Conservation (phyloP, 441 rosid species). For the Kokia cookei region DNA sequence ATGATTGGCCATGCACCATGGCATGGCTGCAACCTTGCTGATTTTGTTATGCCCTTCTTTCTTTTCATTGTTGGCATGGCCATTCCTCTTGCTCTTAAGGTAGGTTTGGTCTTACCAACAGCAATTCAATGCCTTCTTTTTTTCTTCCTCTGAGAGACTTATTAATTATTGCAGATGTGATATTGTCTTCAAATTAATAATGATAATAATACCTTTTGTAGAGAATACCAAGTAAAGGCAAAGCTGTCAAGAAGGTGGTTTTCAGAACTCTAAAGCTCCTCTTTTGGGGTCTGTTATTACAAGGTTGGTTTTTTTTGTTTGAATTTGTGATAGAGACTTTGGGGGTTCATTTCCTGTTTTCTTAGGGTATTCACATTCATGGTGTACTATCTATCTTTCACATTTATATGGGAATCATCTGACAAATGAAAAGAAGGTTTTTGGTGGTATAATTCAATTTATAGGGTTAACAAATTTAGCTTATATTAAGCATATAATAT, state of each 20-base stretch:
- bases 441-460: no score
- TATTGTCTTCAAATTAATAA: neutral
- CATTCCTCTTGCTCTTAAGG: constrained; percentile 81
- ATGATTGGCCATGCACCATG: constrained; percentile 77
- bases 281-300: constrained; percentile 81
- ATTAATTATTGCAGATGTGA: neutral
- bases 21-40: constrained; percentile 90
- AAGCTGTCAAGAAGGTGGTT: constrained; percentile 54
- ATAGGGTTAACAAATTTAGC: neutral
- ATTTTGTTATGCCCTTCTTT: constrained; percentile 92
- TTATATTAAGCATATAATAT: neutral
- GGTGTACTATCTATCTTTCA: neutral
- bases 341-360: neutral
- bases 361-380: neutral
- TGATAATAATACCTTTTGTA: constrained; percentile 14
- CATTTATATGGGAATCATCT: no score
- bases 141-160: neutral
- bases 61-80: constrained; percentile 89
- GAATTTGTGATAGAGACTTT: no score
- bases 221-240: constrained; percentile 35
- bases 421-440: no score
- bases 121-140: neutral
- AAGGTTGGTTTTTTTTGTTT: constrained; percentile 42
- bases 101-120: constrained; percentile 8
- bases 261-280: constrained; percentile 71